A percentile compares a stretch with the other conserved stretches of the same genome.
These are phyloP conservation scores for Talaromyces stipitatus DNA, from an alignment of 495 filamentous ascomycete species.

Conservation along the genomic window DNA sequence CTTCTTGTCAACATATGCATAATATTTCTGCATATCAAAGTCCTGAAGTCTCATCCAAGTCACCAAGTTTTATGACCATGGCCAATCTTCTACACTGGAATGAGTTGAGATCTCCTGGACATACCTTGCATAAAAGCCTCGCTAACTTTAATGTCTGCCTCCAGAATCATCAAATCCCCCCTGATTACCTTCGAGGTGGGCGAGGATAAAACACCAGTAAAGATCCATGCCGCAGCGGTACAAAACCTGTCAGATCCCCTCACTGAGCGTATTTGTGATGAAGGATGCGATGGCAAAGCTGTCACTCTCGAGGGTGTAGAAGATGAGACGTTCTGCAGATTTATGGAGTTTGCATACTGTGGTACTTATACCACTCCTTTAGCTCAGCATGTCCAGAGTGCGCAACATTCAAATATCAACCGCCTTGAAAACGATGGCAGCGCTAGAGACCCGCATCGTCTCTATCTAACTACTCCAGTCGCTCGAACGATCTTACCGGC, in stretches of 20 bases:
- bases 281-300: not conserved
- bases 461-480: not conserved
- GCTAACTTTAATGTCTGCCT: not conserved
- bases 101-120: not conserved
- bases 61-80: not conserved
- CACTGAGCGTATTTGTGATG: not conserved
- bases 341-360: not conserved
- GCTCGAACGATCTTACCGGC: not conserved
- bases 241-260: not conserved
- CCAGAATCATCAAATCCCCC: not conserved
- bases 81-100: not conserved
- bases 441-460: too few species aligned
- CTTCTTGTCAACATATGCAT: too few species aligned
- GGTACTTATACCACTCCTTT: not conserved
- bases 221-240: not conserved
- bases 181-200: not conserved
- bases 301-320: not conserved
- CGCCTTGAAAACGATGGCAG: too few species aligned
- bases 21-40: not conserved
- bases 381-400: not conserved
- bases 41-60: not conserved
- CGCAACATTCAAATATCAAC: not conserved
- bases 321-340: not conserved
- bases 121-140: not conserved
- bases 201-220: not conserved